Evolutionary conservation across 306 rosid genomes (phyloP).

Genomic region (barrel medic (Medicago truncatula)): MtrunA17r5.0-ANR NC_053043.1:3479001-3479500

Average conservation of each 20-base stretch:
- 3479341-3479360: constrained; percentile 73
- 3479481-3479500: constrained; percentile 92
- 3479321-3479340: constrained; percentile 73
- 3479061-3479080: constrained; percentile 82
- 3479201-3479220: constrained; percentile 82
- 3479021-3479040: constrained; percentile 95
- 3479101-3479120: constrained; percentile 89
- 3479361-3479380: constrained; percentile 81
- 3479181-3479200: constrained; percentile 88
- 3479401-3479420: constrained; percentile 62
- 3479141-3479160: constrained; percentile 67
- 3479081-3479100: constrained; percentile 98
- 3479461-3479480: constrained; percentile 83
- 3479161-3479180: constrained; percentile 91
- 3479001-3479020: constrained; percentile 93
- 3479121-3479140: constrained; percentile 85
- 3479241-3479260: constrained; percentile 88
- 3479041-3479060: constrained; percentile 70
- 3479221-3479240: constrained; percentile 76
- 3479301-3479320: constrained; percentile 81
- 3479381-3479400: constrained; percentile 80
- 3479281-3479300: constrained; percentile 87
- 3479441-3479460: constrained; percentile 88
- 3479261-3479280: constrained; percentile 98
- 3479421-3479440: constrained; percentile 88